A percentile compares a stretch with the other conserved stretches of the same genome.
Conservation (phyloP, 495 filamentous ascomycete species). For the Podospora pseudopauciseta region DNA sequence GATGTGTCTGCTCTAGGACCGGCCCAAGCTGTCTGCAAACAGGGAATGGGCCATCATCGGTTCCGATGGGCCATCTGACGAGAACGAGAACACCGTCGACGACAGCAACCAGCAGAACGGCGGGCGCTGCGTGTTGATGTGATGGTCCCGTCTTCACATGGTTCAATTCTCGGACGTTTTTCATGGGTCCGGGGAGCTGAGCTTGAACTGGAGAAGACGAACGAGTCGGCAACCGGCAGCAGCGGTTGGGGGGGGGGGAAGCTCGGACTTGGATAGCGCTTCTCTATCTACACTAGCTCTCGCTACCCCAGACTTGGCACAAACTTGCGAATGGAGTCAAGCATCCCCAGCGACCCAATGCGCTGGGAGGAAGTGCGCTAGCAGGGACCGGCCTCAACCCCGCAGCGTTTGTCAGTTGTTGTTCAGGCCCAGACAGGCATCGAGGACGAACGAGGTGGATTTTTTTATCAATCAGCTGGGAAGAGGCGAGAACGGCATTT, state of each 20-base stretch:
- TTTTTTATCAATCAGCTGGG: neutral
- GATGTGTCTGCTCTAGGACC: neutral
- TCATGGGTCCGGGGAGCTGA: neutral
- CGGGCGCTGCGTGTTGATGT: neutral
- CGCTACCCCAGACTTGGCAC: neutral
- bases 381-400: neutral
- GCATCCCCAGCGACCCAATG: neutral
- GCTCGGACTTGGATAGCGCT: neutral
- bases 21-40: neutral
- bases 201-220: neutral
- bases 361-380: neutral
- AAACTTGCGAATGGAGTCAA: neutral
- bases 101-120: neutral
- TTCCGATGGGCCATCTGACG: neutral
- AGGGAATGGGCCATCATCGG: neutral
- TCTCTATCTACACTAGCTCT: neutral
- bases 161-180: neutral
- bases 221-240: neutral
- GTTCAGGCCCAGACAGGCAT: neutral
- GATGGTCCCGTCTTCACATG: neutral
- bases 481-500: neutral
- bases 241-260: neutral
- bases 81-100: neutral
- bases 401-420: neutral
- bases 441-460: neutral